Base-by-base conservation (phyloP, 176 grass and related monocot species). In the Elymus sibiricus region DNA sequence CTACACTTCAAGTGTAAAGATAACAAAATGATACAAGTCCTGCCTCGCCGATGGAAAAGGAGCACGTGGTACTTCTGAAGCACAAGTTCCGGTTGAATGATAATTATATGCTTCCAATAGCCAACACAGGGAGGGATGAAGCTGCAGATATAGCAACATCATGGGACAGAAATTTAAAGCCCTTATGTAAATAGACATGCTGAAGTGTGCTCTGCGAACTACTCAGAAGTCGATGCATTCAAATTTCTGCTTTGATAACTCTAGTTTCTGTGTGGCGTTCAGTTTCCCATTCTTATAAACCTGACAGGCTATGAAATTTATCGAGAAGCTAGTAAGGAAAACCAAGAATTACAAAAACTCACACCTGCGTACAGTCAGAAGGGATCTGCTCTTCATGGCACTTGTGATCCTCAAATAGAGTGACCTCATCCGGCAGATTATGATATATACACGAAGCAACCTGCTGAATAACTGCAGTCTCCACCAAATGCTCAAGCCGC, bases 371-470 rank as follows among this genome's bases (percentile, higher is more conserved):
- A 88, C 94, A 99, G 7, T 75, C 56, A 38, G 94, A 96, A 82
- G 97, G 97, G 51, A 99, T 90, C 65, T 96, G 92, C 64, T 94
- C 92, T 58, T 89, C 81, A 19, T 72, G 74, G 72, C 97, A 99
- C 38, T 90, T 89, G 40, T 99, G 97, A 94, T 99, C 97, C 86
- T 94, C 86, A 79, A 92, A 94, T 14, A 99, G 80, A 55, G 88
- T 92, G 28, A 87, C 64, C 72, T 92, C 88, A 71, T 92, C 89
- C 0, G 94, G 90, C 61, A 86, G 77, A 76, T 96, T 99, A 79
- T 99, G 97, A 79, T 94, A 99, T 70, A 92, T 47, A 58, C 97
- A 99, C 2, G 97, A 93, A 6, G 70, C 61, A n/a, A 92, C 88
- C 83, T 99, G 94, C 38, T 84, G 74, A 24, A 92, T 72, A 89